These are phyloP conservation scores for Pleoardoris graminearum DNA, from an alignment of 2,329 filamentous ascomycete species.

Conservation along the genomic window DNA sequence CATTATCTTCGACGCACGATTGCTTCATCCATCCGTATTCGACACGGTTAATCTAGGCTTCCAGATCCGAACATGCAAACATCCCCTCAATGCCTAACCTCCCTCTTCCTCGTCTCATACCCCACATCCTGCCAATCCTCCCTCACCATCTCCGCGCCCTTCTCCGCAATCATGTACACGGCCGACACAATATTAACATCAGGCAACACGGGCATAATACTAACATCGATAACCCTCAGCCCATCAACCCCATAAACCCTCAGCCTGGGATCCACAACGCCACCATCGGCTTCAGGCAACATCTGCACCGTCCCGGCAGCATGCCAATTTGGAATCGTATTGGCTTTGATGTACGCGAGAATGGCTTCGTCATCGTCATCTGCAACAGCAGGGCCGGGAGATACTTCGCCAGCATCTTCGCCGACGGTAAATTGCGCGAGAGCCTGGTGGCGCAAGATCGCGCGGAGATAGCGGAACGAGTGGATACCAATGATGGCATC, in stretches of 20 bases:
- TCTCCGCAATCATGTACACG: constrained; percentile 34
- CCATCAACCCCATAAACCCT: constrained; percentile 39
- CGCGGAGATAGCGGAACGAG: constrained; percentile 27
- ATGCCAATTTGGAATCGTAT: constrained; percentile 32
- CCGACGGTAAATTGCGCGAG: constrained; percentile 19
- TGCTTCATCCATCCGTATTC: too few relatives aligned
- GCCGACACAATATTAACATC: constrained; percentile 26
- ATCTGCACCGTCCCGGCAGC: constrained; percentile 42
- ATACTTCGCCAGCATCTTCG: constrained; percentile 21
- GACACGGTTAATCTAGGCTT: too few relatives aligned
- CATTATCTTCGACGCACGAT: too few relatives aligned
- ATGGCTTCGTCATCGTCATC: constrained; percentile 26
- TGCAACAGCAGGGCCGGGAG: constrained; percentile 21
- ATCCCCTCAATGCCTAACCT: too few relatives aligned
- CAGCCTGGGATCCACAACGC: constrained; percentile 36
- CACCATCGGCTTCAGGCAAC: constrained; percentile 32
- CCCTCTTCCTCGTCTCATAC: constrained; percentile 2
- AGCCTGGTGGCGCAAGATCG: constrained; percentile 22
- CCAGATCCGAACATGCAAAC: too few relatives aligned
- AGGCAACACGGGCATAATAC: constrained; percentile 32
- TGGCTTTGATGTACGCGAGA: constrained; percentile 22
- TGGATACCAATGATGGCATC: constrained; percentile 26
- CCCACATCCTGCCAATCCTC: constrained; percentile 19
- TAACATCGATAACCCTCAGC: constrained; percentile 40
- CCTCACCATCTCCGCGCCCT: constrained; percentile 33